Base-by-base conservation (phyloP, 2,329 filamentous ascomycete genomes). In the Magnaporthiopsis rhizophila region DNA sequence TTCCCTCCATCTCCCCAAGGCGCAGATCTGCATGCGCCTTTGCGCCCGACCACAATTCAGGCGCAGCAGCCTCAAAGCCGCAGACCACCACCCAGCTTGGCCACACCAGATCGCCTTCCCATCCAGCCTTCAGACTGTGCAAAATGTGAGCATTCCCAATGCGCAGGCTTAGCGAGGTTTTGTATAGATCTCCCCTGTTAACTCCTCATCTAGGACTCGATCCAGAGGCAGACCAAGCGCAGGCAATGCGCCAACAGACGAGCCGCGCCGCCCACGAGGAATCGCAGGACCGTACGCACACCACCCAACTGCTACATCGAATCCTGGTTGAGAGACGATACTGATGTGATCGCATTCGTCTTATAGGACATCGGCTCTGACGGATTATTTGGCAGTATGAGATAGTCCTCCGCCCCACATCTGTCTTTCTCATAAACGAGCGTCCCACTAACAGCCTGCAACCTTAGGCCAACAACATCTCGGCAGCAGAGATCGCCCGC, bases 401-500 rank as follows among this genome's bases (percentile, higher is more conserved):
- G 64, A 26, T 8, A 28, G 26, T 38, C 15, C 18, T 7, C 36
- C 11, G 57, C 26, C 57, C 57, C 57, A 58, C 57, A 30, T 30
- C 57, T 11, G 11, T 24, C 56, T 28, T 1, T n/a, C 8, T 58
- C 26, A 18, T 32, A 18, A 12, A 58, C 18, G 11, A 24, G 45
- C 9, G 18, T 53, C 45, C 45, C n/a, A 24, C 45, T 53, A 11
- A 53, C 6, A n/a, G 21, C 11, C 18, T 11, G 7, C 45, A 53
- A 53, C 13, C 38, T 18, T 26, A 89, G 83, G 85, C 88, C 2
- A 87, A 90, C 74, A 91, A 91, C 70, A 92, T 92, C 68, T 90
- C 85, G 28, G 83, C 84, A 2, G 73, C 78, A 34, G 80, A 83
- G 65, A 86, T 86, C 65, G 78, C 80, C 21, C 59, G 53, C 65